Conservation (phyloP, 192 early-diverging fungal genomes). For the Umbelopsis sp. region DNA sequence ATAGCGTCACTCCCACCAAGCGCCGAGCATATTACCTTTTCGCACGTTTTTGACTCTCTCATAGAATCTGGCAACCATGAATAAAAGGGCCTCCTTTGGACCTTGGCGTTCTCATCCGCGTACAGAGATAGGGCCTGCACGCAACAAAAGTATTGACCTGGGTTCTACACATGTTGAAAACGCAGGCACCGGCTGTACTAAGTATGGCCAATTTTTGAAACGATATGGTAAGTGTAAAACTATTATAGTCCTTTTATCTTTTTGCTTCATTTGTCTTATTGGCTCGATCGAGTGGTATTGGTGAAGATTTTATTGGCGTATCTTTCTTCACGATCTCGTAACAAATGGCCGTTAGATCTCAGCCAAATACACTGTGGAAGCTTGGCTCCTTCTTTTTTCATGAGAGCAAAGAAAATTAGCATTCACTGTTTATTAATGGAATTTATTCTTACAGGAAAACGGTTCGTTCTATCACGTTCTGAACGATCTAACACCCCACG, state of each 20-base stretch:
- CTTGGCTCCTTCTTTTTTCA: neutral
- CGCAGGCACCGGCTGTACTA: constrained; percentile 1
- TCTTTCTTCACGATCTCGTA: too few species aligned
- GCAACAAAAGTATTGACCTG: neutral
- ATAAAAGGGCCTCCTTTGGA: neutral
- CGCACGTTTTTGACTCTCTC: neutral
- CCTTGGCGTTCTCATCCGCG: neutral
- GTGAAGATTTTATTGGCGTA: neutral
- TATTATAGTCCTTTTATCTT: neutral
- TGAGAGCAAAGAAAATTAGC: neutral
- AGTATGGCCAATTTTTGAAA: constrained; percentile 4
- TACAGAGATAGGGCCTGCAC: neutral
- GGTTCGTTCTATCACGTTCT: neutral
- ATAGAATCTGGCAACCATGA: constrained; percentile 1
- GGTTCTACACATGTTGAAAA: neutral
- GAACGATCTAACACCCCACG: neutral
- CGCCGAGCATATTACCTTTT: neutral
- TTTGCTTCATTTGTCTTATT: neutral
- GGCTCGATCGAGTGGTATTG: neutral
- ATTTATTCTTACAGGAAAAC: neutral
- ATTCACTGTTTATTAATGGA: neutral
- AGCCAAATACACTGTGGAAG: neutral
- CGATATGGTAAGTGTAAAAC: constrained; percentile 8
- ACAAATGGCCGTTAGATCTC: neutral
- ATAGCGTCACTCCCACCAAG: neutral